phyloP scores from a whole-genome alignment of 2,329 filamentous ascomycete genomes.

The Grosmannia clavigera region DNA sequence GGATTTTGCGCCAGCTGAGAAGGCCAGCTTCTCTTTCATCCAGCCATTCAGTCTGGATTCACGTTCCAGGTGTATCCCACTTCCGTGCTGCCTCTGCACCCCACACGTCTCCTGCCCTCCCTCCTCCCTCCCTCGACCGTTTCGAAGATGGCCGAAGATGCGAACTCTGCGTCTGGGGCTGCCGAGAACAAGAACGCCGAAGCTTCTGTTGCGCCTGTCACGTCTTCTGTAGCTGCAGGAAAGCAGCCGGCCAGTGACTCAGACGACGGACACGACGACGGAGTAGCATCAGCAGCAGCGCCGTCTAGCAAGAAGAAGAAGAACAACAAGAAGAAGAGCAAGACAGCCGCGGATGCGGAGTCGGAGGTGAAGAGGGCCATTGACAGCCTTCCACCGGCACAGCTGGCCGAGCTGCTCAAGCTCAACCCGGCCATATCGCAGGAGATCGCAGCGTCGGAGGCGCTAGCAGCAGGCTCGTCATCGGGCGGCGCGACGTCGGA shows the following conservation, averaged over 20 bases:
- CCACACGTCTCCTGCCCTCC: background rate
- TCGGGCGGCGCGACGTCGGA: slow-evolving; percentile 10
- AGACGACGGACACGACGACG: slow-evolving; percentile 33
- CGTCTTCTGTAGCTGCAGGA: slow-evolving; percentile 1
- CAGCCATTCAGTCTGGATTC: background rate
- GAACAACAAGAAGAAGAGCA: slow-evolving; percentile 27
- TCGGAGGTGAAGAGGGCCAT: slow-evolving; percentile 37
- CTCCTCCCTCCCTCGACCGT: background rate
- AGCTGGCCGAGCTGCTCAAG: slow-evolving; percentile 53
- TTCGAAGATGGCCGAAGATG: background rate
- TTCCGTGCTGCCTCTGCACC: background rate
- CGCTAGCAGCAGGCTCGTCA: slow-evolving; percentile 10
- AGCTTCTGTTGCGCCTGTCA: background rate
- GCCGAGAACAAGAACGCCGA: background rate
- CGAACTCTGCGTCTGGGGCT: background rate
- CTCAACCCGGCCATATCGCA: slow-evolving; percentile 62
- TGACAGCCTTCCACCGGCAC: slow-evolving; percentile 39
- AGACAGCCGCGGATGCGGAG: slow-evolving; percentile 22
- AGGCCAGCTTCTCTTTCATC: background rate
- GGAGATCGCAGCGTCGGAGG: slow-evolving; percentile 28
- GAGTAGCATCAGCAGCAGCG: slow-evolving; percentile 3
- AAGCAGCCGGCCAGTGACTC: slow-evolving; percentile 31
- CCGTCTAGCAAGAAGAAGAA: slow-evolving; percentile 50
- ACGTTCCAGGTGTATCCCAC: background rate
- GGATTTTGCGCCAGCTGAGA: background rate